These are phyloP conservation scores for Vaccinium macrocarpon DNA, from an alignment of 148 eudicot species.

Conservation along the genomic window DNA sequence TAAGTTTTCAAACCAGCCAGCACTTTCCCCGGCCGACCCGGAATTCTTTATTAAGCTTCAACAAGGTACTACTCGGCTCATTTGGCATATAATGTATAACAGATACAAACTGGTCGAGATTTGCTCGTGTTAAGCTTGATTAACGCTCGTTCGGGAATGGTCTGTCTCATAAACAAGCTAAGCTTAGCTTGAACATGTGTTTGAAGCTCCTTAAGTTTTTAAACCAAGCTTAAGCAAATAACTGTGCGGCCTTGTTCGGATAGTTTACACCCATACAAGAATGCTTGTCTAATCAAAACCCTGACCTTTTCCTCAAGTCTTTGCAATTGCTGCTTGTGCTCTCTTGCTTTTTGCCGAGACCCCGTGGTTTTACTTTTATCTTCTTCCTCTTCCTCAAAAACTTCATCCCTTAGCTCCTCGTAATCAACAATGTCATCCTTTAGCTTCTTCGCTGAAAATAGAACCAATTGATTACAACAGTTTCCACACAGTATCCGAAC, in stretches of 20 bases:
- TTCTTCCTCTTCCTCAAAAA: slow-evolving; percentile 27
- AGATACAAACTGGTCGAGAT: too few species aligned
- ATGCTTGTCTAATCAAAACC: neutral
- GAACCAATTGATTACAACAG: slow-evolving; percentile 2
- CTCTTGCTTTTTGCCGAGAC: slow-evolving; percentile 44
- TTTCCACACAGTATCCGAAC: neutral
- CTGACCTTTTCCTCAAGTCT: slow-evolving; percentile 73
- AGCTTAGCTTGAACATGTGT: too few species aligned
- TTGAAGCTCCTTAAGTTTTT: too few species aligned
- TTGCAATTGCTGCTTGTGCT: slow-evolving; percentile 59
- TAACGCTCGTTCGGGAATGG: too few species aligned
- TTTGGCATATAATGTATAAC: too few species aligned
- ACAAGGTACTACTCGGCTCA: too few species aligned
- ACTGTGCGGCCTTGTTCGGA: neutral
- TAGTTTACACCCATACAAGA: neutral
- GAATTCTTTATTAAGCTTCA: too few species aligned
- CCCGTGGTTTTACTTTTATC: slow-evolving; percentile 12
- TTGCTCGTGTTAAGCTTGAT: too few species aligned
- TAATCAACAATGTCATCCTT: slow-evolving; percentile 14
- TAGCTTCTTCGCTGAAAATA: slow-evolving; percentile 35
- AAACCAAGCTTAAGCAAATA: neutral
- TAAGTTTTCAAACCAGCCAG: too few species aligned
- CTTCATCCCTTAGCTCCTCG: slow-evolving; percentile 25
- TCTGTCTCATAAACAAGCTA: too few species aligned
- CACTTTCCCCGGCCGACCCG: too few species aligned